Evolutionary conservation across 352 stramenopile genomes (phyloP).

Genomic region (Globisporangium cystogenes): DNA sequence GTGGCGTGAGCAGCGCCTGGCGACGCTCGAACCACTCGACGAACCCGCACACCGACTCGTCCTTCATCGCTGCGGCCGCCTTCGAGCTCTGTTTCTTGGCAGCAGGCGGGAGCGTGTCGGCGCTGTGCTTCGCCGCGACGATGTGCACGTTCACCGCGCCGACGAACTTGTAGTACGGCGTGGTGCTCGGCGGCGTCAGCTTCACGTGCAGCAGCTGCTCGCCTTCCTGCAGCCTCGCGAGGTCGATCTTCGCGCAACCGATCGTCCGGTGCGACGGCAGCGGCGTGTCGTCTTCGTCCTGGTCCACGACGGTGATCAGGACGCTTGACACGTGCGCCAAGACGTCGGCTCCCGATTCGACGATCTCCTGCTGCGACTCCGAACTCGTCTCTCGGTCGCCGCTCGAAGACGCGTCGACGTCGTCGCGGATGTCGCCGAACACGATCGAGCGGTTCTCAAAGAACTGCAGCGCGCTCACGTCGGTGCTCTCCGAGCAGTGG

Average conservation of each 20-base stretch:
- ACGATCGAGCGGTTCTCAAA: conserved; percentile 20
- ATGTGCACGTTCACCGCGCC: conserved; percentile 38
- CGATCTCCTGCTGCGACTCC: conserved; percentile 5
- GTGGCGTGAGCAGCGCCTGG: conserved; percentile 6
- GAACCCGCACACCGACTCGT: conserved; percentile 15
- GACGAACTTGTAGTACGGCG: conserved; percentile 51
- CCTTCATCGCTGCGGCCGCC: background rate
- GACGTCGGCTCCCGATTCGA: conserved; percentile 19
- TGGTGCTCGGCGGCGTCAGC: conserved; percentile 28
- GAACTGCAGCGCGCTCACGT: conserved; percentile 17
- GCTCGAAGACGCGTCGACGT: background rate
- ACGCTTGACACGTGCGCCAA: conserved; percentile 32
- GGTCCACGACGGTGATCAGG: conserved; percentile 44
- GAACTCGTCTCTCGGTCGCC: background rate
- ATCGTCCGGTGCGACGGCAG: conserved; percentile 13
- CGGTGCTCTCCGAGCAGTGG: conserved; percentile 6
- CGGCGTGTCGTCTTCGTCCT: conserved; percentile 6
- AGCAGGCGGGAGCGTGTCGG: background rate
- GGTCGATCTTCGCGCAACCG: conserved; percentile 44
- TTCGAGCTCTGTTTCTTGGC: background rate
- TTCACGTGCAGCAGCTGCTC: conserved; percentile 31
- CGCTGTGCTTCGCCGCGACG: conserved; percentile 6
- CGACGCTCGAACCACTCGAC: conserved; percentile 30
- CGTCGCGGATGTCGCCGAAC: conserved; percentile 18
- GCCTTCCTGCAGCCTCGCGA: conserved; percentile 29